Base-by-base conservation (phyloP, 2,329 filamentous ascomycete genomes). In the Alternaria panax region DNA sequence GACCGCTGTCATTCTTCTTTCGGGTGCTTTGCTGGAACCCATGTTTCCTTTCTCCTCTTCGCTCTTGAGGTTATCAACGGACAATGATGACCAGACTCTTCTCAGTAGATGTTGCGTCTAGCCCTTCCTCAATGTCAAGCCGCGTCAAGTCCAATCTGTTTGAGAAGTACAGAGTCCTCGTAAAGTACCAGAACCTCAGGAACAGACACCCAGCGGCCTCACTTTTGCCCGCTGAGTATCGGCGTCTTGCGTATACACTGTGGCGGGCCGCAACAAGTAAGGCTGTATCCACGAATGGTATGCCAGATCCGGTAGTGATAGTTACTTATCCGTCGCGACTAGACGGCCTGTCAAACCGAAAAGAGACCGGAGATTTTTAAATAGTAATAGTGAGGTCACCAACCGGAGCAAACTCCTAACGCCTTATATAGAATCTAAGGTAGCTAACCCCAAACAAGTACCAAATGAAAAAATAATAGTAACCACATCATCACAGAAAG, bases 1-100 rank as follows among this genome's bases (percentile, higher is more conserved):
- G 5, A 75, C 74, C 2, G 69, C 69, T 2, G 68, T 71, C 54
- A 70, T 53, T 22, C 51, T 64, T 42, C 43, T 63, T 32, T 61
- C 56, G 24, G 57, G 52, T 22, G 41, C 28, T 18, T 52, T 30
- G 7, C 47, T 51, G 27, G 59, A 62, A 51, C 51, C 60, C 63
- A 66, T 64, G 11, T 38, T 46, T 51, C 43, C n/a, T 24, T 54
- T 34, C 25, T 54, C 12, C 38, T 47, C n/a, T 47, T 52, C 36
- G 25, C 30, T 32, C 11, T 25, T n/a, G 25, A 18, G 5, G 12
- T 18, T 51, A 25, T 38, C 34, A 25, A 27, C 28, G 7, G 20
- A 51, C 5, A 14, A 32, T 18, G 7, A 32, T 16, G 20, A 34
- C 28, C 12, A 16, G 2, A 1, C 20, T 36, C 8, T 48, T 36